Evolutionary conservation across 129 eudicot genomes (phyloP).

Genomic region (Centaurea solstitialis): DNA sequence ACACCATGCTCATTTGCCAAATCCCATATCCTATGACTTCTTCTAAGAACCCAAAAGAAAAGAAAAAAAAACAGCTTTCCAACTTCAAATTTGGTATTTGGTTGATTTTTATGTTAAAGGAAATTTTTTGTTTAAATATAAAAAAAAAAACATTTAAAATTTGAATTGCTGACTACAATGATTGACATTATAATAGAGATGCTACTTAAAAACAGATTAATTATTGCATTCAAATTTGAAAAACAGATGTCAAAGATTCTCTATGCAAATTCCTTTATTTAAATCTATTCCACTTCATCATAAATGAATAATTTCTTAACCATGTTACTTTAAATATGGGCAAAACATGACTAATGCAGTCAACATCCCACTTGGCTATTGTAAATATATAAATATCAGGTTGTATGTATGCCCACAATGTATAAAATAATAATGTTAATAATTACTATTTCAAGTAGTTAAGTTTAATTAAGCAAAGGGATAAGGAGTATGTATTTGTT

Average conservation of each 20-base stretch:
- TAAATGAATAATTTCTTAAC: conserved; percentile 16
- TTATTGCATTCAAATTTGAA: not conserved
- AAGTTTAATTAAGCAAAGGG: not conserved
- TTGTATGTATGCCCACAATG: not conserved
- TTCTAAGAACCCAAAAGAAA: not conserved
- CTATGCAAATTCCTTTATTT: conserved; percentile 19
- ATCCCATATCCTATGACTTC: not conserved
- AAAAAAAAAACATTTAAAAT: not conserved
- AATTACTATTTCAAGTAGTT: not conserved
- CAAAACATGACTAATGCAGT: not conserved
- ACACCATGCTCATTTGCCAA: too few species aligned
- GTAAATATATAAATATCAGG: too few species aligned
- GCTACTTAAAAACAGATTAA: not conserved
- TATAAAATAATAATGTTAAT: not conserved
- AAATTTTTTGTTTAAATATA: not conserved
- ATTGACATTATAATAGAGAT: conserved; percentile 8
- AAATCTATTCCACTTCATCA: conserved; percentile 6
- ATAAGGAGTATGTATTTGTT: not conserved
- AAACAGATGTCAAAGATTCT: conserved; percentile 51
- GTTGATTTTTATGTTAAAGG: not conserved
- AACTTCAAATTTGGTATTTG: not conserved
- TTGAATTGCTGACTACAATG: conserved; percentile 17
- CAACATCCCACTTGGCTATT: not conserved
- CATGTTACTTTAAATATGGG: conserved; percentile 1
- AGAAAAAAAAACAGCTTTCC: not conserved